Conservation (phyloP, 208 protist species). For the Balamuthia mandrillaris region DNA sequence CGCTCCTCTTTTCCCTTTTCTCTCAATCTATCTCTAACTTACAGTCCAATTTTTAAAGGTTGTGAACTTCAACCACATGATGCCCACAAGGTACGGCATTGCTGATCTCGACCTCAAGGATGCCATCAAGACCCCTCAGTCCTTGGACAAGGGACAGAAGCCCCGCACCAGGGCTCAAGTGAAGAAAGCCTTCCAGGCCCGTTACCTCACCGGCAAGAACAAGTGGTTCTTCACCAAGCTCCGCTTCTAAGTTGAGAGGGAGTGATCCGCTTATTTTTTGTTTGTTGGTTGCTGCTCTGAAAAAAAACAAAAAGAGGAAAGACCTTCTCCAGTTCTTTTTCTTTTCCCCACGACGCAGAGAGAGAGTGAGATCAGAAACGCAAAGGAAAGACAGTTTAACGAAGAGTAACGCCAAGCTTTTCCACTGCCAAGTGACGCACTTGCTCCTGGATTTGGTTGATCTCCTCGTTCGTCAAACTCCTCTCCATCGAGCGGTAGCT, state of each 20-base stretch:
- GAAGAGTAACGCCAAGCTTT: slow-evolving; percentile 47
- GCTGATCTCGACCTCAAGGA: slow-evolving; percentile 63
- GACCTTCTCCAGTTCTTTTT: not conserved
- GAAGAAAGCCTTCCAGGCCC: slow-evolving; percentile 86
- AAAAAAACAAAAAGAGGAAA: not conserved
- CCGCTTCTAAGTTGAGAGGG: slow-evolving; percentile 93
- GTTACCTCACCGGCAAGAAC: slow-evolving; percentile 93
- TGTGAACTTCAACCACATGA: slow-evolving; percentile 97
- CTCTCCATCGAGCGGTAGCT: slow-evolving; percentile 81
- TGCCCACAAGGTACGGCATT: slow-evolving; percentile 69
- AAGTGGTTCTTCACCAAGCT: slow-evolving; percentile 97
- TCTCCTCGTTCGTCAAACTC: slow-evolving; percentile 73
- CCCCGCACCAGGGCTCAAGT: slow-evolving; percentile 61
- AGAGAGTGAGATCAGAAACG: not conserved
- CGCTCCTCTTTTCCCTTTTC: too few relatives aligned
- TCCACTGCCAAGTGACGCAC: slow-evolving; percentile 36
- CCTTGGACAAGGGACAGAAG: slow-evolving; percentile 73
- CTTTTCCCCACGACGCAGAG: not conserved
- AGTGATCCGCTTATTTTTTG: too few relatives aligned
- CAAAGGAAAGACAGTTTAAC: too few relatives aligned
- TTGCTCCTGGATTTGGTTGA: slow-evolving; percentile 65
- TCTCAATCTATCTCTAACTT: too few relatives aligned
- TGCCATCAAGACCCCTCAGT: slow-evolving; percentile 79
- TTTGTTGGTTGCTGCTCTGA: too few relatives aligned
- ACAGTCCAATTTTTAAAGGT: too few relatives aligned